These are phyloP conservation scores for Asterella californica DNA, from an alignment of 225 moss, liverwort and hornwort species.

Conservation along the genomic window DNA sequence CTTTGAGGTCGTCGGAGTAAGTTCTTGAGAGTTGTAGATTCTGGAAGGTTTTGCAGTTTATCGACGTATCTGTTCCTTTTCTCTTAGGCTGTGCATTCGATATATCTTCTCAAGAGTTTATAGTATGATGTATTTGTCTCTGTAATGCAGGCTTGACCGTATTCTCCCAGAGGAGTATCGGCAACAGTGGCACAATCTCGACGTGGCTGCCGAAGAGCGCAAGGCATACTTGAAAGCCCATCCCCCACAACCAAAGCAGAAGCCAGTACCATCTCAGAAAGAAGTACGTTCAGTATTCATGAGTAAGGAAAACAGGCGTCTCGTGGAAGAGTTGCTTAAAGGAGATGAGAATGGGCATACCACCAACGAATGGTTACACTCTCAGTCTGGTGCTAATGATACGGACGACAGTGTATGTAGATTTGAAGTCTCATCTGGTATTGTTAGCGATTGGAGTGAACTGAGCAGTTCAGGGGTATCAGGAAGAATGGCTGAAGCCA, in stretches of 20 bases:
- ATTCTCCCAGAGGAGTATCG: conserved; percentile 70
- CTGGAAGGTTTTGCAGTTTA: background rate
- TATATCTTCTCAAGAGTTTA: background rate
- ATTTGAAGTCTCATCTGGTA: conserved; percentile 17
- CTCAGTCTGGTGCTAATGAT: conserved; percentile 24
- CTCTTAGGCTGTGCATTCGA: background rate
- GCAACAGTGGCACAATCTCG: conserved; percentile 61
- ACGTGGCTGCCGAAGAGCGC: conserved; percentile 57
- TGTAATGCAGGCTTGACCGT: conserved; percentile 56
- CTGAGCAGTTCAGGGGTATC: conserved; percentile 7
- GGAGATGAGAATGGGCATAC: conserved; percentile 32
- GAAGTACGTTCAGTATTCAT: conserved; percentile 80
- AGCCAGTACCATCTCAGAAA: conserved; percentile 48
- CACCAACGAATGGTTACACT: background rate
- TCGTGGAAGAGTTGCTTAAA: conserved; percentile 71
- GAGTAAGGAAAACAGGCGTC: conserved; percentile 80
- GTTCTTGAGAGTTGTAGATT: background rate
- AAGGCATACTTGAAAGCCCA: conserved; percentile 64
- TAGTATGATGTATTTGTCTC: background rate
- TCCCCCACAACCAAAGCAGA: conserved; percentile 60
- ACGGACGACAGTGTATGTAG: conserved; percentile 15
- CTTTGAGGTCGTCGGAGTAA: background rate
- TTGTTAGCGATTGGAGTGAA: conserved; percentile 7
- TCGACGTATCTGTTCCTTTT: background rate
- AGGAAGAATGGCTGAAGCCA: background rate